phyloP scores from a whole-genome alignment of 2,329 filamentous ascomycete species.

The Colletotrichum agaves region DNA sequence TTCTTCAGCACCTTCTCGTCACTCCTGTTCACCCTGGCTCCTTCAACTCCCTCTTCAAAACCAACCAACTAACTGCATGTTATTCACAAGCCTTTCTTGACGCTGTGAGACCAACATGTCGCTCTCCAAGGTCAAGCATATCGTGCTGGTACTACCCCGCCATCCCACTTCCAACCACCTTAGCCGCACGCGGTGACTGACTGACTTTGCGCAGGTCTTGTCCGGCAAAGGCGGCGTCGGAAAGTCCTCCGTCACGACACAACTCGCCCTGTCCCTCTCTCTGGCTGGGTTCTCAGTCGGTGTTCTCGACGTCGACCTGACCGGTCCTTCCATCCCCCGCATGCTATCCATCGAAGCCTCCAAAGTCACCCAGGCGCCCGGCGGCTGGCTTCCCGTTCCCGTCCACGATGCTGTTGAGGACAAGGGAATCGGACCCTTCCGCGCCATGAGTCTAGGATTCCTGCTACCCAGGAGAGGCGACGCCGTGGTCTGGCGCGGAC shows the following conservation, averaged over 20 bases:
- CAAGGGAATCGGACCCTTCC: slow-evolving; percentile 69
- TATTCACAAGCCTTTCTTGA: neutral
- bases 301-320: slow-evolving; percentile 95
- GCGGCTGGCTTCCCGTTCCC: slow-evolving; percentile 90
- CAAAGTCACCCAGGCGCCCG: slow-evolving; percentile 91
- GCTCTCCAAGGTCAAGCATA: slow-evolving; percentile 77
- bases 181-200: neutral
- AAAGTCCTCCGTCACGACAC: slow-evolving; percentile 97
- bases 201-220: slow-evolving; percentile 66
- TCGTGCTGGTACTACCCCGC: slow-evolving; percentile 71
- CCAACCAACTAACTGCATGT: neutral
- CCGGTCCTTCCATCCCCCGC: slow-evolving; percentile 93
- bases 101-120: slow-evolving; percentile 60
- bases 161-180: neutral
- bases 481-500: slow-evolving; percentile 96
- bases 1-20: neutral
- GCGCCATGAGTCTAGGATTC: slow-evolving; percentile 94
- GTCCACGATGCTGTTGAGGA: slow-evolving; percentile 73
- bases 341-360: slow-evolving; percentile 90
- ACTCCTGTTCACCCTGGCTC: neutral
- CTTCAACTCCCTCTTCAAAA: neutral
- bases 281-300: slow-evolving; percentile 89
- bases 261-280: slow-evolving; percentile 89
- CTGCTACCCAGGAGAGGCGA: slow-evolving; percentile 85
- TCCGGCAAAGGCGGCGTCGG: slow-evolving; percentile 98